phyloP scores from a whole-genome alignment of 2,329 filamentous ascomycete genomes.

The Diplodia scrobiculata region DNA sequence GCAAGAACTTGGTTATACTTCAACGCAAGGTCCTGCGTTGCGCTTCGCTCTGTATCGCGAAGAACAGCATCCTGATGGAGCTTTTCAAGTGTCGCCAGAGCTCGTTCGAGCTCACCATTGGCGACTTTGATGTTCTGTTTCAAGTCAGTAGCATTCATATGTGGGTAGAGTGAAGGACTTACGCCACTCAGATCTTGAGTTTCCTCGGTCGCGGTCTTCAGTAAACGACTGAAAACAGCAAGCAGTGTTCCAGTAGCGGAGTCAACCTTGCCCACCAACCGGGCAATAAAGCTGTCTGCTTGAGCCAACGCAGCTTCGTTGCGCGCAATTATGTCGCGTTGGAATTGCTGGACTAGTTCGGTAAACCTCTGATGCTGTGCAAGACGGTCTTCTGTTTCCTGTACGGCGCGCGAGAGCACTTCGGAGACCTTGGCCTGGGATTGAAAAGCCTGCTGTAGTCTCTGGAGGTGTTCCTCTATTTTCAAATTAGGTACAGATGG shows the following conservation, averaged over 20 bases:
- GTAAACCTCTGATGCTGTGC: conserved; percentile 36
- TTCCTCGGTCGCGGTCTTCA: conserved; percentile 1
- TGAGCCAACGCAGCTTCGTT: conserved; percentile 17
- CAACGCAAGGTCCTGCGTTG: conserved; percentile 12
- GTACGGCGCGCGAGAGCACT: conserved; percentile 34
- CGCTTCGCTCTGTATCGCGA: conserved; percentile 4
- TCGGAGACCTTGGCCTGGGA: conserved; percentile 36
- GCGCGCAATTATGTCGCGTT: conserved; percentile 27
- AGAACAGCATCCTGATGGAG: conserved; percentile 16
- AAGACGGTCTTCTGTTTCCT: conserved; percentile 36
- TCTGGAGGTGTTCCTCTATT: conserved; percentile 37
- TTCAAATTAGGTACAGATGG: conserved; percentile 1
- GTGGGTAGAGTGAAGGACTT: not conserved
- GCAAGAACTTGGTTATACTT: not conserved
- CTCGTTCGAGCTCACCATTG: conserved; percentile 32
- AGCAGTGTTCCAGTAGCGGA: conserved; percentile 4
- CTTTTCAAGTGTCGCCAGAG: conserved; percentile 3
- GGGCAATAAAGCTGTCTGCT: conserved; percentile 1
- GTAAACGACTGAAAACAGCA: not conserved
- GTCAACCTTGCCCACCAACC: conserved; percentile 18
- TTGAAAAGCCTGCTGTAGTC: conserved; percentile 41
- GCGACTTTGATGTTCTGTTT: conserved; percentile 29
- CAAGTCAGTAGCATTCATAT: not conserved
- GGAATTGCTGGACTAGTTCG: conserved; percentile 34
- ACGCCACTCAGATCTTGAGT: not conserved